Conservation (phyloP, 2,329 filamentous ascomycete genomes). For the Fusarium sp. region DNA sequence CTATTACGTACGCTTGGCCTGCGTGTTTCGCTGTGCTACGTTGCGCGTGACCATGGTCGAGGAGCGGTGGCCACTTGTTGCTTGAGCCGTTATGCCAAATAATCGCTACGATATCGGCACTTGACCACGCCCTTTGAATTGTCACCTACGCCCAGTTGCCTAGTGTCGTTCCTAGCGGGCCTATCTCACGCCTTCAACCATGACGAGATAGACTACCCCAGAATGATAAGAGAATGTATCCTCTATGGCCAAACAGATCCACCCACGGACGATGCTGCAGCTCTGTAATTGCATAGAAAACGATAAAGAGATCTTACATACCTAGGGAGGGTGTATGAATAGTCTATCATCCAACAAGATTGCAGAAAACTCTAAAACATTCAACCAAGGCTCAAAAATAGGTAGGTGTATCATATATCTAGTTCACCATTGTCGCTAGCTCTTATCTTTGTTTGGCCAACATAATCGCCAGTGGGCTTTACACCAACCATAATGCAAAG, state of each 20-base stretch:
- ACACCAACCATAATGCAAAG: neutral
- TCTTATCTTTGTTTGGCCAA: neutral
- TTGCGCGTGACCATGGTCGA: slow-evolving; percentile 12
- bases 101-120: slow-evolving; percentile 24
- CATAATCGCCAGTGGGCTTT: neutral
- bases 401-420: neutral
- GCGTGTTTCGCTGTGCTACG: neutral
- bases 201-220: neutral
- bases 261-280: neutral
- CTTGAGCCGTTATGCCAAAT: neutral
- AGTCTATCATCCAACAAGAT: neutral
- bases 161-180: slow-evolving; percentile 14
- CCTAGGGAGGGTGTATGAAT: neutral
- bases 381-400: neutral
- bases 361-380: neutral
- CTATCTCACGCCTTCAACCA: neutral
- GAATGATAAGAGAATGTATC: neutral
- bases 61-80: slow-evolving; percentile 4
- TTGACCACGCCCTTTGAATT: slow-evolving; percentile 30
- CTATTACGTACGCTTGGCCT: slow-evolving; percentile 26
- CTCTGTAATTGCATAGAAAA: slow-evolving; percentile 4
- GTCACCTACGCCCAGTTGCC: slow-evolving; percentile 28
- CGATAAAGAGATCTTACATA: neutral
- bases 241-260: neutral
- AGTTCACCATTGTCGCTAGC: neutral